Conservation (phyloP, 345 rosid species). For the Citrus inodora region DNA sequence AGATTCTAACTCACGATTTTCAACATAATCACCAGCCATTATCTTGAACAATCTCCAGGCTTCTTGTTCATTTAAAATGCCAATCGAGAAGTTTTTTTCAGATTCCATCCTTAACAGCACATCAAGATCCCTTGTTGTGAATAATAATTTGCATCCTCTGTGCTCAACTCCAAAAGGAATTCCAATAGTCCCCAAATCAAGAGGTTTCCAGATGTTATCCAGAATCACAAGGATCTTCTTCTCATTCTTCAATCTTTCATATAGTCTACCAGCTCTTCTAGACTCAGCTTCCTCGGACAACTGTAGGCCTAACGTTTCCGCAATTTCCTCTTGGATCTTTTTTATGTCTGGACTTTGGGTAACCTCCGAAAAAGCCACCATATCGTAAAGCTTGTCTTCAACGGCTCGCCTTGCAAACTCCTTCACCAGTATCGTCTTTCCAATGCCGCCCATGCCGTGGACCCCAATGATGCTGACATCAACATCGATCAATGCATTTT, state of each 20-base stretch:
- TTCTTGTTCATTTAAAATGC: background rate
- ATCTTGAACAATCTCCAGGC: background rate
- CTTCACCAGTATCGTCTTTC: conserved; percentile 16
- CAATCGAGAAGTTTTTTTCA: background rate
- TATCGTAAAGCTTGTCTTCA: background rate
- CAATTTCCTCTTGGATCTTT: background rate
- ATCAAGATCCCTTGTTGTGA: no score
- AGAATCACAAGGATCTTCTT: background rate
- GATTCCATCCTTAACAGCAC: no score
- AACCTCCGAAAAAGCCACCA: background rate
- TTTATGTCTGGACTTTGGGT: background rate
- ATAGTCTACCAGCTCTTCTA: background rate
- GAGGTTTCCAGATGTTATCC: no score
- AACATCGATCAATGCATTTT: background rate
- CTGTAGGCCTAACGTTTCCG: background rate
- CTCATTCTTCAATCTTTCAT: background rate
- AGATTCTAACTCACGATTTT: background rate
- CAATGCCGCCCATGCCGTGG: conserved; percentile 7
- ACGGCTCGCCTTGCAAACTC: background rate
- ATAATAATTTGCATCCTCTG: no score
- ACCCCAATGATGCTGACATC: conserved; percentile 13
- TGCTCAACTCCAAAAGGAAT: no score
- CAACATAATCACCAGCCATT: background rate
- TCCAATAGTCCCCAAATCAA: no score
- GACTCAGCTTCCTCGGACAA: background rate